A percentile compares a stretch with the other conserved stretches of the same genome.
Evolutionary conservation across 805 yeast species (phyloP).

Genomic region (Hemisphaericaspora nanyangensis): DNA sequence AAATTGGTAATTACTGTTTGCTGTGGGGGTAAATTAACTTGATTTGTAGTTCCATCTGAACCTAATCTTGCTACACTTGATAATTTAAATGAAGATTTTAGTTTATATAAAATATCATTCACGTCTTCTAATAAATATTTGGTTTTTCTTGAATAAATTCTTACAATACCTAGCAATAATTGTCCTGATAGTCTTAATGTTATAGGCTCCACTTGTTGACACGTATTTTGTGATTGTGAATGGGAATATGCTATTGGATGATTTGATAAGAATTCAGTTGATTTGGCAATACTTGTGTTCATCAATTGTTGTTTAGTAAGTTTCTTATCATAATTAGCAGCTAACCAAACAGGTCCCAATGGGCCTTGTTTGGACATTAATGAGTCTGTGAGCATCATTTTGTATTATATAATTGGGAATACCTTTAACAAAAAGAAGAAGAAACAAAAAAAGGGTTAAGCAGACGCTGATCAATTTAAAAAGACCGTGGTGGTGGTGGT

Average conservation of each 20-base stretch:
- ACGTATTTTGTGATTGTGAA: background rate
- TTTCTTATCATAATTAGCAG: constrained; percentile 81
- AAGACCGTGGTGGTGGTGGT: no score
- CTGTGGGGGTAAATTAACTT: constrained; percentile 56
- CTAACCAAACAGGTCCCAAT: constrained; percentile 86
- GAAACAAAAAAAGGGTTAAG: no score
- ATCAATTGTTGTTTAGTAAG: constrained; percentile 69
- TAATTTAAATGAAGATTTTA: constrained; percentile 61
- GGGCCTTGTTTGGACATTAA: constrained; percentile 73
- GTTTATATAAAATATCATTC: constrained; percentile 64
- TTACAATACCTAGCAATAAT: constrained; percentile 77
- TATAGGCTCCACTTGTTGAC: constrained; percentile 46
- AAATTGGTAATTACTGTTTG: constrained; percentile 60
- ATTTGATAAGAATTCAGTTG: constrained; percentile 24
- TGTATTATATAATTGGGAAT: no score
- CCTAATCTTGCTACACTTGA: constrained; percentile 30
- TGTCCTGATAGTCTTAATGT: constrained; percentile 85
- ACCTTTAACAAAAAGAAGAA: no score
- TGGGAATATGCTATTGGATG: background rate
- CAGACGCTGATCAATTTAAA: no score
- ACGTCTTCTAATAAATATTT: constrained; percentile 81
- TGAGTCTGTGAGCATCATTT: constrained; percentile 26
- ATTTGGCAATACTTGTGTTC: constrained; percentile 64
- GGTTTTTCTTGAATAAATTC: constrained; percentile 83
- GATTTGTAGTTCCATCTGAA: constrained; percentile 14